A percentile compares a stretch with the other conserved stretches of the same genome.
Evolutionary conservation across 2,329 filamentous ascomycete genomes (phyloP).

Genomic region (Penicillium olsonii): DNA sequence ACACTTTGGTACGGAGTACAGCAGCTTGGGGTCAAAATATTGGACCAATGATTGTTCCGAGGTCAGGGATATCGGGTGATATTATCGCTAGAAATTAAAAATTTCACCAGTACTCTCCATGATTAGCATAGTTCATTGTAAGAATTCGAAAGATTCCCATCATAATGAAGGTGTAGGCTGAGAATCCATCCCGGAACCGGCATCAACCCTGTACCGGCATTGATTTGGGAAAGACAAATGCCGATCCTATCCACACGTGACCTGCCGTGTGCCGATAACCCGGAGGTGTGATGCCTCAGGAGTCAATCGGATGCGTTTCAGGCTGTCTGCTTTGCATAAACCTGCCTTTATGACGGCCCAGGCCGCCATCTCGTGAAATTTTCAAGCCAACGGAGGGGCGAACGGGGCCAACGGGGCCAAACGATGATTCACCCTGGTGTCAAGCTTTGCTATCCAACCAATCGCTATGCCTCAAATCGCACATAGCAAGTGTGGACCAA

Average conservation of each 20-base stretch:
- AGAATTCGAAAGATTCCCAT: too few species aligned
- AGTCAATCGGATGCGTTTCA: neutral
- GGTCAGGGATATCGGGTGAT: too few species aligned
- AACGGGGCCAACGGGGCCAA: conserved; percentile 1
- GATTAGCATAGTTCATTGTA: too few species aligned
- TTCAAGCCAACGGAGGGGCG: neutral
- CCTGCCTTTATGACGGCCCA: conserved; percentile 1
- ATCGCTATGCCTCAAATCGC: neutral
- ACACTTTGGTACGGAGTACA: too few species aligned
- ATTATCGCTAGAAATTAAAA: too few species aligned
- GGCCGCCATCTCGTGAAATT: conserved; percentile 1
- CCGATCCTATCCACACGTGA: neutral
- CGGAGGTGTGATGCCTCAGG: conserved; percentile 3
- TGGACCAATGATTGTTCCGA: too few species aligned
- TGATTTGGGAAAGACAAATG: neutral
- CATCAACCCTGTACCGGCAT: neutral
- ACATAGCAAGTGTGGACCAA: neutral
- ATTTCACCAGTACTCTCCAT: too few species aligned
- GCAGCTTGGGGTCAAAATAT: too few species aligned
- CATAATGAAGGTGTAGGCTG: too few species aligned
- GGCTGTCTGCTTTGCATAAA: neutral
- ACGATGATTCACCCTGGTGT: neutral
- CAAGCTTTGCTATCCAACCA: conserved; percentile 4
- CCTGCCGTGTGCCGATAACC: conserved; percentile 2
- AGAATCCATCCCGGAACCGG: neutral